Base-by-base conservation (phyloP, 768 basidiomycete genomes). In the Mrakia hoshinonis region DNA sequence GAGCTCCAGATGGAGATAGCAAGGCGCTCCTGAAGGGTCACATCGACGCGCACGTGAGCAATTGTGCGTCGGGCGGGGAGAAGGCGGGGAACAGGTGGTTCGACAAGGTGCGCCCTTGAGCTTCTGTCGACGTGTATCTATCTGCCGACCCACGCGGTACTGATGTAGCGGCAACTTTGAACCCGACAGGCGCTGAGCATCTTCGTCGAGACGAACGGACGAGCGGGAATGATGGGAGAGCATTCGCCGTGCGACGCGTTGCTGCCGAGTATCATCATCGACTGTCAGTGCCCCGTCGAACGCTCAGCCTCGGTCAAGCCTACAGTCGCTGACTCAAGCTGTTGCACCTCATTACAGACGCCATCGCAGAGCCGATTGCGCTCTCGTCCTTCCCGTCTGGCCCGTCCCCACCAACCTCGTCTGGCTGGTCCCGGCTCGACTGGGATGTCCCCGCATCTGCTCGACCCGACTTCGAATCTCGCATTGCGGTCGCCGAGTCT, bases 161-260 rank as follows among this genome's bases (percentile, higher is more conserved):
- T n/a, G n/a, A n/a, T n/a, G n/a, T n/a, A n/a, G n/a, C n/a, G n/a
- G n/a, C n/a, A n/a, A n/a, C n/a, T n/a, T n/a, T n/a, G n/a, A n/a
- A n/a, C n/a, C n/a, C n/a, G n/a, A n/a, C n/a, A 43, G 43, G 83
- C 88, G 2, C 84, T 89, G 48, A 87, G 87, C 4, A 81, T 96
- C 67, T 84, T 91, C 61, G 87, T 97, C 47, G 94, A 98, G 78
- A 85, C 87, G 0, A 89, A 88, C 67, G 87, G 88, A 2, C 87
- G 90, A 47, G 90, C 91, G 7, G 90, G 92, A 48, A 89, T 89
- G 51, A 85, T 87, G 76, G 94, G 94, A 5, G 94, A 97, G 80
- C 93, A 95, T 78, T 89, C 91, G 0, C 88, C 90, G 5, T 88
- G 88, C 71, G 94, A 96, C 74, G 95, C 93, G 0, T 82, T 97